phyloP scores from a whole-genome alignment of 164 flowering plant genomes.

The Brasenia schreberi region DNA sequence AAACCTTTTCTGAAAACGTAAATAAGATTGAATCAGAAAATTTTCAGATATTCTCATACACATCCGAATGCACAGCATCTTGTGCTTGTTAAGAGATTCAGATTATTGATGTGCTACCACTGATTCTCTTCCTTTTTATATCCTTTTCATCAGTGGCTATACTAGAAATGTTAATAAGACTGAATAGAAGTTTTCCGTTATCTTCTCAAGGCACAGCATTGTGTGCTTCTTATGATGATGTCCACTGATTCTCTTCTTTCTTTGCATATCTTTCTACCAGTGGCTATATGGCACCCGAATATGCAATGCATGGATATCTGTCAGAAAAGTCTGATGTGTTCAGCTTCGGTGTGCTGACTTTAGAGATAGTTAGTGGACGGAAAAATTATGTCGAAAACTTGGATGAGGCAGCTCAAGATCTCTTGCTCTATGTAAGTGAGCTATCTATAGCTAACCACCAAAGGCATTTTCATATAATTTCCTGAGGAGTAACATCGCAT shows the following conservation, averaged over 20 bases:
- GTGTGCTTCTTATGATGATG: background rate
- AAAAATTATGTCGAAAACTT: conserved; percentile 8
- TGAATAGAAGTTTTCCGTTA: too few species aligned
- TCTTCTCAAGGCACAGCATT: too few species aligned
- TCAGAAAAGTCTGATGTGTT: conserved; percentile 43
- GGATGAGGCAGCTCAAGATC: background rate
- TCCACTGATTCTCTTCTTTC: background rate
- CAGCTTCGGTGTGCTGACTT: conserved; percentile 33
- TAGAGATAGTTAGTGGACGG: conserved; percentile 27
- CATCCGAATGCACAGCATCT: too few species aligned
- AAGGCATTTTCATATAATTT: background rate
- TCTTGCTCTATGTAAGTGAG: background rate
- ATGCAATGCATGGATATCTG: conserved; percentile 27
- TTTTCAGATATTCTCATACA: too few species aligned
- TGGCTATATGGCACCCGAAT: conserved; percentile 42
- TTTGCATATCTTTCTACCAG: conserved; percentile 7
- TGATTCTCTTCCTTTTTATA: too few species aligned
- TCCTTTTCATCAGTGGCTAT: too few species aligned
- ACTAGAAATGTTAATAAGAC: too few species aligned
- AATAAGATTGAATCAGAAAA: too few species aligned
- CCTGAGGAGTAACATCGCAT: background rate
- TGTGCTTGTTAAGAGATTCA: too few species aligned
- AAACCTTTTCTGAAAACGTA: too few species aligned
- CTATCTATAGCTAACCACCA: background rate
- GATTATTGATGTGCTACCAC: too few species aligned